phyloP scores from a whole-genome alignment of 306 rosid genomes.

The Ceratonia siliqua region DNA sequence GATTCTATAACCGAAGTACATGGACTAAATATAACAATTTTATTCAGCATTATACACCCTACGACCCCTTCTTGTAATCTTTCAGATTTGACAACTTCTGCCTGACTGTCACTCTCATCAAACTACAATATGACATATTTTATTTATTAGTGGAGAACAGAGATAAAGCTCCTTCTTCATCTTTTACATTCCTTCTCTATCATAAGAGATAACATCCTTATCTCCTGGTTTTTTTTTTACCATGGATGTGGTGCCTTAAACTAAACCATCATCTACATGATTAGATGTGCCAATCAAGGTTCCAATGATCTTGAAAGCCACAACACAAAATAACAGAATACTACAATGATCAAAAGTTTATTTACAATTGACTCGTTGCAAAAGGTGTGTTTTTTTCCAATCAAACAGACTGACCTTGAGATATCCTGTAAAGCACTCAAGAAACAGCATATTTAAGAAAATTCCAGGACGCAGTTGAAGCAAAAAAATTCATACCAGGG shows the following conservation, averaged over 20 bases:
- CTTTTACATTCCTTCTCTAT: background rate
- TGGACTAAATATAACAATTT: too few species aligned
- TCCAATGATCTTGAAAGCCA: conserved; percentile 4
- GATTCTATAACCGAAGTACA: too few species aligned
- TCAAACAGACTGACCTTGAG: too few species aligned
- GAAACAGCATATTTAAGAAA: background rate
- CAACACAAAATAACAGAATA: conserved; percentile 3
- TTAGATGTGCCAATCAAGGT: background rate
- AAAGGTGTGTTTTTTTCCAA: too few species aligned
- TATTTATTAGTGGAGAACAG: background rate
- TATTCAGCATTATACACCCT: too few species aligned
- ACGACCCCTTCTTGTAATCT: background rate
- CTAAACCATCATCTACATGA: conserved; percentile 5
- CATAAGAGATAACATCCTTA: too few species aligned
- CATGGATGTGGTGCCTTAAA: background rate
- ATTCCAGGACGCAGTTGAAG: conserved; percentile 4
- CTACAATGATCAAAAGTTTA: background rate
- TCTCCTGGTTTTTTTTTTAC: too few species aligned
- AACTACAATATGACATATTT: background rate
- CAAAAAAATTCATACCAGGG: conserved; percentile 55
- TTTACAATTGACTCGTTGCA: background rate
- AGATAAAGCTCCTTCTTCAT: background rate
- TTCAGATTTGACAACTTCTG: background rate
- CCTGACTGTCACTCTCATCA: background rate
- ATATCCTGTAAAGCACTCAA: background rate